Conservation (phyloP, 331 rosid genomes). For the Ulmus americana region DNA sequence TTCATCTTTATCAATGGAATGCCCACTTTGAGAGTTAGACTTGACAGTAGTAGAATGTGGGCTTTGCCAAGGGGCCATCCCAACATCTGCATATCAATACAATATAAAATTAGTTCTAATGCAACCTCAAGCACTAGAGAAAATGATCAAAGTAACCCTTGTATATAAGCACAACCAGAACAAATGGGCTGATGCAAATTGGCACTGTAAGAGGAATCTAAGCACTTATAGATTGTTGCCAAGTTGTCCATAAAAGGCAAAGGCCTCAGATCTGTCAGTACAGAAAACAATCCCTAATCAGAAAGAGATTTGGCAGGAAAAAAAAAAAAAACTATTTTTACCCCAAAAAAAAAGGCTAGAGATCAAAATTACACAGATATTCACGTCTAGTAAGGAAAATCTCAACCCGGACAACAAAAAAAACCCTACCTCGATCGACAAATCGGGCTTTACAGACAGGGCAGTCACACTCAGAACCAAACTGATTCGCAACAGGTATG, state of each 20-base stretch:
- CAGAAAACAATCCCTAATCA: neutral
- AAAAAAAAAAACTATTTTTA: neutral
- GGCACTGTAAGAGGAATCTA: slow-evolving; percentile 53
- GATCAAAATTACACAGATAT: neutral
- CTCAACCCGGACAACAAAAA: neutral
- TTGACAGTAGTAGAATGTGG: slow-evolving; percentile 18
- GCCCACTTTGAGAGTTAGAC: slow-evolving; percentile 21
- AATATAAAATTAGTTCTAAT: neutral
- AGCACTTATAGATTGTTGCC: slow-evolving; percentile 52
- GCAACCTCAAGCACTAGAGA: neutral
- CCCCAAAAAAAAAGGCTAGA: neutral
- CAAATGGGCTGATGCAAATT: slow-evolving; percentile 35
- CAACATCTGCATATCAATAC: slow-evolving; percentile 31
- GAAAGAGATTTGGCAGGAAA: neutral
- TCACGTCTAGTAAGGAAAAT: neutral
- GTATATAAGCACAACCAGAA: slow-evolving; percentile 38
- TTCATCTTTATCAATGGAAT: slow-evolving; percentile 18
- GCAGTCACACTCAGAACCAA: slow-evolving; percentile 54
- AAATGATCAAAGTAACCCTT: neutral
- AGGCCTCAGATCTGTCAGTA: slow-evolving; percentile 50
- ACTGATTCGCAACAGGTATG: slow-evolving; percentile 28
- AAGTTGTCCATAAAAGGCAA: slow-evolving; percentile 63
- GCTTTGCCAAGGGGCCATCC: slow-evolving; percentile 28
- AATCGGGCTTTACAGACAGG: slow-evolving; percentile 49
- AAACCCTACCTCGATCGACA: slow-evolving; percentile 40